A percentile compares a stretch with the other conserved stretches of the same genome.
These are phyloP conservation scores for Knoxia roxburghii DNA, from an alignment of 257 asterid genomes.

Conservation along the genomic window DNA sequence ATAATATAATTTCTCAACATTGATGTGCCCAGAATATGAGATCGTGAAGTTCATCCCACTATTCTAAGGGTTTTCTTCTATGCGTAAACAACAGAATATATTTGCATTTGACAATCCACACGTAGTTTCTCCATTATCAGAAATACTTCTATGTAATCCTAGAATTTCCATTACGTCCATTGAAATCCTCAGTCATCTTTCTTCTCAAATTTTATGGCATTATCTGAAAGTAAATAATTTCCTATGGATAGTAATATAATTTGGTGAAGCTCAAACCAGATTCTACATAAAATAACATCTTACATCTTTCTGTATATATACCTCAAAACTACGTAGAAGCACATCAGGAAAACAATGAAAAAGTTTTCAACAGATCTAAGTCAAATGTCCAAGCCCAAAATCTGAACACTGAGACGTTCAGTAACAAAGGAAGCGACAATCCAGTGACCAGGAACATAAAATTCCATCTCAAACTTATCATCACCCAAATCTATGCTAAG, in stretches of 20 bases:
- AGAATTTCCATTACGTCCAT: neutral
- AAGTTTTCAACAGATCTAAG: neutral
- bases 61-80: too few relatives aligned
- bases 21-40: too few relatives aligned
- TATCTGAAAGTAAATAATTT: neutral
- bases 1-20: too few relatives aligned
- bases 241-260: neutral
- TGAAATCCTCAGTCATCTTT: neutral
- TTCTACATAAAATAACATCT: too few relatives aligned
- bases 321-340: neutral
- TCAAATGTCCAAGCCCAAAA: too few relatives aligned
- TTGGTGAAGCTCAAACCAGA: neutral
- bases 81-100: too few relatives aligned
- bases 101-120: too few relatives aligned
- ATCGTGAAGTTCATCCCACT: too few relatives aligned
- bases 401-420: neutral
- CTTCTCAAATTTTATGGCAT: neutral
- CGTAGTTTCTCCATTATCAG: too few relatives aligned
- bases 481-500: neutral
- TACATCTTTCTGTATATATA: neutral
- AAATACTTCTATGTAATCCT: neutral
- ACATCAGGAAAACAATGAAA: neutral
- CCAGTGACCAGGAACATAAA: neutral
- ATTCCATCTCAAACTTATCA: neutral
- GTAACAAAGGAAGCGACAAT: neutral